Evolutionary conservation across 306 rosid genomes (phyloP), one percentile per base, ranked within the genome.

Genomic region (Trifolium dubium): DNA sequence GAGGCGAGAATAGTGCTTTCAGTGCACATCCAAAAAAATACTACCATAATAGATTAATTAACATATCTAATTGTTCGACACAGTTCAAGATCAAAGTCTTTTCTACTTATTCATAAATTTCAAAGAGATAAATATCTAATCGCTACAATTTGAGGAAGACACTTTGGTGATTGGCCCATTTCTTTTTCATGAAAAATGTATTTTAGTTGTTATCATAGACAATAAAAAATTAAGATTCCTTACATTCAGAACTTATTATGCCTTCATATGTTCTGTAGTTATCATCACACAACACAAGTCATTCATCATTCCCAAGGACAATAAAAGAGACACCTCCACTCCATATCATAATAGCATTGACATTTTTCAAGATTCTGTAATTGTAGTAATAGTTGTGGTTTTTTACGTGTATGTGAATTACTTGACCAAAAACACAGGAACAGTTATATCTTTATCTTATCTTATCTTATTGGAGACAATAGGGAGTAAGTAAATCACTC

Each of bases 201-300:
- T 12, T 70, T 30, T 72, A 58, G 28, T n/a, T 39, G 68, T 74
- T 63, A 37, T 70, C 50, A 30, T 47, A 49, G 72, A 74, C 64
- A 74, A 50, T 73, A 60, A 74, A 62, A 64, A 69, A 12, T 18
- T 19, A 50, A 53, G 49, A 44, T 77, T 82, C 79, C 71, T 51
- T 28, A 28, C 49, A 13, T 29, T 30, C 41, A 63, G 41, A 29
- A n/a, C 10, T 44, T 9, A 19, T 44, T 9, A 19, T 18, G 67
- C 67, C 34, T 61, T 60, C 35, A 61, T 29, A 75, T 12, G 15
- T 62, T 49, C 49, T 43, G 46, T 46, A 65, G 46, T 72, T 75
- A 63, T 63, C 40, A 60, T 54, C 51, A 67, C 76, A 64, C 74
- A 23, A 4, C 23, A 23, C 23, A 23, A 23, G 23, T 23, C 23